phyloP scores from a whole-genome alignment of 306 rosid species.

The Delonix regia region DNA sequence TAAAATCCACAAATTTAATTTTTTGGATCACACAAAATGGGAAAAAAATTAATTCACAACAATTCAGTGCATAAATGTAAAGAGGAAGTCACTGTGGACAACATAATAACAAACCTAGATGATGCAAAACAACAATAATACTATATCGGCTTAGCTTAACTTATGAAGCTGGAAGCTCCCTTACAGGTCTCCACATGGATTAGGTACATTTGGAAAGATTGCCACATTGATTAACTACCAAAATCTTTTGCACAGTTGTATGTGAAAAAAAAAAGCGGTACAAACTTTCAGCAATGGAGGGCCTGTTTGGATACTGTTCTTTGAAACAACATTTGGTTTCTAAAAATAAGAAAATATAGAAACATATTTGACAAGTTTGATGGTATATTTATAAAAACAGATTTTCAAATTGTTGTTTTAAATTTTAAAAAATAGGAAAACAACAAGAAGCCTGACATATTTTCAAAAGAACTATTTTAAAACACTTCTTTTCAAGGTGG shows the following conservation, averaged over 20 bases:
- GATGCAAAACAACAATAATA: slow-evolving; percentile 2
- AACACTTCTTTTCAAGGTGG: background rate
- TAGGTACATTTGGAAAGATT: background rate
- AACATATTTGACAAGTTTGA: background rate
- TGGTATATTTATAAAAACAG: background rate
- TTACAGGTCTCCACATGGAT: slow-evolving; percentile 7
- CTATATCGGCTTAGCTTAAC: background rate
- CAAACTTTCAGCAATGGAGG: background rate
- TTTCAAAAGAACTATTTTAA: background rate
- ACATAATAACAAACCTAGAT: slow-evolving; percentile 11
- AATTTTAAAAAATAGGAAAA: no score
- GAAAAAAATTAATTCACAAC: slow-evolving; percentile 27
- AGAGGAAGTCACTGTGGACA: background rate
- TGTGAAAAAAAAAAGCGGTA: slow-evolving; percentile 7
- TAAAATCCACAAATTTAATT: background rate
- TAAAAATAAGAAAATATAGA: background rate
- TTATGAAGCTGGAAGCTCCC: background rate
- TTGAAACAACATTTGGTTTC: background rate
- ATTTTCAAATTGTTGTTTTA: no score
- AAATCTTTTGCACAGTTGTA: background rate
- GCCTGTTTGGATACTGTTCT: background rate
- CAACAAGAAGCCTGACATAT: background rate
- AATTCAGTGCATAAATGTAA: slow-evolving; percentile 5
- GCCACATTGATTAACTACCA: background rate
- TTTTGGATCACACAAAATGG: background rate